Evolutionary conservation across 2,329 filamentous ascomycete species (phyloP), one percentile per base, ranked within the genome.

Genomic region (Alternaria sp.): DNA sequence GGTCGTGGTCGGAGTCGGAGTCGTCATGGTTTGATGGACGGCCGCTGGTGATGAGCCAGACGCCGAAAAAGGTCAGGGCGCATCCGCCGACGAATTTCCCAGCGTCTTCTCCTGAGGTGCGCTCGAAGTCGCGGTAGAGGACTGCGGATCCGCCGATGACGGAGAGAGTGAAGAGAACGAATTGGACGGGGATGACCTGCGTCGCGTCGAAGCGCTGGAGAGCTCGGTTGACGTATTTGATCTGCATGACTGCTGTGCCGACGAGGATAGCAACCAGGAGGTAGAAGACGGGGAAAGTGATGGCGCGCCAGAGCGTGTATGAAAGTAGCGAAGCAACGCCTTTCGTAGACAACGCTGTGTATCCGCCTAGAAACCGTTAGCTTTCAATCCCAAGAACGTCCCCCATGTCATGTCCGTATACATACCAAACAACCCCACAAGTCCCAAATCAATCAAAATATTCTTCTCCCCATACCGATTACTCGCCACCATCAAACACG

Each of bases 111-210:
- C 86, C 81, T 0, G 89, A 91, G 8, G 93, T 92, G 45, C 91
- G 90, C 79, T 98, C 92, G 74, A 99, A 99, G 79, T 99, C 96
- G 54, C 95, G 90, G 77, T 98, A 99, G 6, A 99, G 83, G 9
- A 99, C 86, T 1, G 95, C 95, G 73, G 94, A 97, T 60, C 96
- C 96, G 55, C 97, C 86, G 71, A 99, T 98, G 66, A 98, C 96
- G 6, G 92, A 97, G 8, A 99, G 85, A 0, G 96, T 99, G 79
- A 99, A 99, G 67, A 96, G 88, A 54, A 99, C 96, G 73, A 99
- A 99, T 75, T 99, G 96, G 13, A 96, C 96, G 0, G 96, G 96
- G 67, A 99, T 99, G 70, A 99, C 96, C 78, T 97, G 93, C 0
- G 96, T 99, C 7, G 96, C 97, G 79, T 97, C 93, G 82, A 98